Evolutionary conservation across 2,329 filamentous ascomycete genomes (phyloP).

Genomic region (Talaromyces sp.): DNA sequence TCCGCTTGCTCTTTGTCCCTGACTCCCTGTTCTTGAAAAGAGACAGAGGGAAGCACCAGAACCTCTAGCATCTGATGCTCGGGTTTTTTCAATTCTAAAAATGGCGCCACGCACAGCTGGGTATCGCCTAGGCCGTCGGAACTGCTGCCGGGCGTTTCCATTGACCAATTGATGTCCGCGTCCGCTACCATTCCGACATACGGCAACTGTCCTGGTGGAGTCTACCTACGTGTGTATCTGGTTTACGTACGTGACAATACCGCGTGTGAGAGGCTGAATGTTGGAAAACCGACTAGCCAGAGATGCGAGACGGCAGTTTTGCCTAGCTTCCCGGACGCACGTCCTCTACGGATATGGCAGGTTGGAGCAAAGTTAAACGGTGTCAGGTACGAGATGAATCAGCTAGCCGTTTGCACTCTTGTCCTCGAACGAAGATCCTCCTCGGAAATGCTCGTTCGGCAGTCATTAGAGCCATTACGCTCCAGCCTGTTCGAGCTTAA

Average conservation of each 20-base stretch:
- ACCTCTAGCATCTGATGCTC: neutral
- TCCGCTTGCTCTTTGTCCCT: constrained; percentile 9
- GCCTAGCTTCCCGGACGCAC: constrained; percentile 17
- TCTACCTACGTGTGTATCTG: neutral
- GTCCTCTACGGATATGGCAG: constrained; percentile 10
- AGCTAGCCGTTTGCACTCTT: neutral
- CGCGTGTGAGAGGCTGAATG: constrained; percentile 14
- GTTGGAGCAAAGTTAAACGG: constrained; percentile 9
- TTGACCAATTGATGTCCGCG: constrained; percentile 4
- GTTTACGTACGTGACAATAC: constrained; percentile 1
- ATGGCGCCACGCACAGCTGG: neutral
- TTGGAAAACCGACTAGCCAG: neutral
- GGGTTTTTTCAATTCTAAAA: constrained; percentile 5
- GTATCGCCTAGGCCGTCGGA: constrained; percentile 10
- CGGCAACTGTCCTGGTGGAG: neutral
- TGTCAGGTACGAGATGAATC: constrained; percentile 13
- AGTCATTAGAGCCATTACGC: neutral
- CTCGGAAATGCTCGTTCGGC: neutral
- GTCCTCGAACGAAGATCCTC: neutral
- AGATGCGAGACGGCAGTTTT: constrained; percentile 14
- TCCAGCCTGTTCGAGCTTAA: neutral
- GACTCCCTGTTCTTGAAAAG: constrained; percentile 4
- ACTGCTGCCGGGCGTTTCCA: constrained; percentile 14
- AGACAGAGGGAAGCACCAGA: neutral
- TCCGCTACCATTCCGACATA: neutral